Conservation (phyloP, 2,329 filamentous ascomycete genomes). For the Zarea fungicola region DNA sequence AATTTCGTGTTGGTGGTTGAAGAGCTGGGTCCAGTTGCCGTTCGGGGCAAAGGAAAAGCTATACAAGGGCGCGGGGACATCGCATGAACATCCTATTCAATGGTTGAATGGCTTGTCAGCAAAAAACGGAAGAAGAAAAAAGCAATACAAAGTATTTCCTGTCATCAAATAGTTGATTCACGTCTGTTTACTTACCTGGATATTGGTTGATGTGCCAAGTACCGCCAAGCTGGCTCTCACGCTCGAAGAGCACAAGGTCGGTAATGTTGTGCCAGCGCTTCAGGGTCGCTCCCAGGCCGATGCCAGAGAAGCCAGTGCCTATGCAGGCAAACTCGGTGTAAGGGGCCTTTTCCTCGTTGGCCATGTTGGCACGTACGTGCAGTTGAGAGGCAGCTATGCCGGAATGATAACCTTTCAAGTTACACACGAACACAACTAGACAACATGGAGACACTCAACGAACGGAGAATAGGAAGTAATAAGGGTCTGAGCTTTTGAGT, state of each 20-base stretch:
- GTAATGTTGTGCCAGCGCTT: slow-evolving; percentile 52
- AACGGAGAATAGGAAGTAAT: too few relatives aligned
- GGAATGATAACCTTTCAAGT: too few relatives aligned
- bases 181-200: slow-evolving; percentile 35
- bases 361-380: slow-evolving; percentile 11
- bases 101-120: background rate
- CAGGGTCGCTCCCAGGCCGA: slow-evolving; percentile 55
- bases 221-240: slow-evolving; percentile 52
- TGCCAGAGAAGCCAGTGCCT: slow-evolving; percentile 57
- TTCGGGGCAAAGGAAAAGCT: slow-evolving; percentile 58
- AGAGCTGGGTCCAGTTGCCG: slow-evolving; percentile 53
- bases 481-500: too few relatives aligned
- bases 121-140: too few relatives aligned
- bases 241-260: slow-evolving; percentile 57
- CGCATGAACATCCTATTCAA: slow-evolving; percentile 43
- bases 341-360: slow-evolving; percentile 7
- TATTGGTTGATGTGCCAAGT: slow-evolving; percentile 62
- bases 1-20: slow-evolving; percentile 53
- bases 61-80: slow-evolving; percentile 56
- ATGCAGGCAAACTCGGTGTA: slow-evolving; percentile 42
- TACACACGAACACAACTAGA: too few relatives aligned
- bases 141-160: too few relatives aligned
- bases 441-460: too few relatives aligned
- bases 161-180: background rate
- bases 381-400: slow-evolving; percentile 1